Percentiles rank a stretch among this genome's conserved stretches.
These are phyloP conservation scores for Sclerotinia glacialis DNA, from an alignment of 2,329 filamentous ascomycete genomes.

Conservation along the genomic window DNA sequence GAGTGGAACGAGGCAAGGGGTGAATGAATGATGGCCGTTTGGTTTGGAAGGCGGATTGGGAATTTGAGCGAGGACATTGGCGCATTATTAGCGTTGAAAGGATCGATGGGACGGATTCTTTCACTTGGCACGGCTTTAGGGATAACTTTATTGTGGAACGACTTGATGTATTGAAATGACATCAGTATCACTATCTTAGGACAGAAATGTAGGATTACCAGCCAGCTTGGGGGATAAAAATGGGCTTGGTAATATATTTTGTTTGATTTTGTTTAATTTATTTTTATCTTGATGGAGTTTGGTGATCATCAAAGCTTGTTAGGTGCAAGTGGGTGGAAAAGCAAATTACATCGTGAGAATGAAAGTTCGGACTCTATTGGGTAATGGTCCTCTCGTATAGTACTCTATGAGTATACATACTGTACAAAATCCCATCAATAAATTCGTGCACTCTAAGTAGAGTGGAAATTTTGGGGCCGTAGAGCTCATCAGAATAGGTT, in stretches of 20 bases:
- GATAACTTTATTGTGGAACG: not conserved
- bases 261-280: not conserved
- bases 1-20: not conserved
- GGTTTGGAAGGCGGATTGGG: not conserved
- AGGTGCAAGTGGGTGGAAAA: not conserved
- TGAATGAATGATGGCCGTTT: not conserved
- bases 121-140: not conserved
- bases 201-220: not conserved
- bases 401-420: not conserved
- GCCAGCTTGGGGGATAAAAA: not conserved
- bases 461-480: not conserved
- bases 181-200: not conserved
- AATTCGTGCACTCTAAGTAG: not conserved
- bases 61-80: not conserved
- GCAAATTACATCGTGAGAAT: too few relatives aligned
- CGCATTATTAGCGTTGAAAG: not conserved
- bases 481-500: too few relatives aligned
- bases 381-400: not conserved
- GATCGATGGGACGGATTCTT: not conserved
- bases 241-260: not conserved
- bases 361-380: too few relatives aligned
- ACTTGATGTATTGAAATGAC: not conserved
- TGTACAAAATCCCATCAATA: not conserved
- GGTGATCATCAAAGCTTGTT: not conserved
- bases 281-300: too few relatives aligned